Percentiles rank a stretch among this genome's conserved stretches.
phyloP scores from a whole-genome alignment of 768 basidiomycete genomes.

The Hygrophorus pudorinus region DNA sequence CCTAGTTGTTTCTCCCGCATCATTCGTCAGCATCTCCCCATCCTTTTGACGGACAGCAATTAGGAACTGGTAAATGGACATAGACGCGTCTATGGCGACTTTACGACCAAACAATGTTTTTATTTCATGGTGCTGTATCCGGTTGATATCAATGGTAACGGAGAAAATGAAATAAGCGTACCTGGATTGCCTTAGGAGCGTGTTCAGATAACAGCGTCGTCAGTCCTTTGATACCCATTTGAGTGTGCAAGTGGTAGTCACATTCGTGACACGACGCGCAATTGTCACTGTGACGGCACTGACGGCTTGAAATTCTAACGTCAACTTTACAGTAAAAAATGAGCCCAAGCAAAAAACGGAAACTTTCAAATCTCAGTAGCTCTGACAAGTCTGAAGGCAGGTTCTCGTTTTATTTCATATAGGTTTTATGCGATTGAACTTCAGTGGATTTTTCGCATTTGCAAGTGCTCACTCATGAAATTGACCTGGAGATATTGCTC shows the following conservation, averaged over 20 bases:
- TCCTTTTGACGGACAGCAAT: slow-evolving; percentile 96
- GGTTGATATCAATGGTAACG: not conserved
- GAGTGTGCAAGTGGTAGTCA: no score
- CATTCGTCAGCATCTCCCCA: slow-evolving; percentile 93
- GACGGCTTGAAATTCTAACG: no score
- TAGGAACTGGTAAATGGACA: slow-evolving; percentile 96
- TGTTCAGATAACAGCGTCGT: slow-evolving; percentile 84
- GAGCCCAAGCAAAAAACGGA: slow-evolving; percentile 8
- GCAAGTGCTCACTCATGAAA: slow-evolving; percentile 17
- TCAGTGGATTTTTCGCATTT: slow-evolving; percentile 14
- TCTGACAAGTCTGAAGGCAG: not conserved
- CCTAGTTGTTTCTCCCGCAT: slow-evolving; percentile 92
- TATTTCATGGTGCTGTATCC: slow-evolving; percentile 75
- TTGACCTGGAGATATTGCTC: slow-evolving; percentile 38
- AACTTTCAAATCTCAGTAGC: not conserved
- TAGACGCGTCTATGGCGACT: slow-evolving; percentile 97
- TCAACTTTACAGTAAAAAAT: no score
- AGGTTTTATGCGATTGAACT: not conserved
- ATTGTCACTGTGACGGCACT: no score
- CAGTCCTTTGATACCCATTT: slow-evolving; percentile 93
- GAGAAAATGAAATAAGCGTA: not conserved
- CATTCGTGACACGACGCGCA: no score
- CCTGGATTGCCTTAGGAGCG: slow-evolving; percentile 70
- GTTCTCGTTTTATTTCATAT: not conserved
- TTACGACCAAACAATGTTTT: slow-evolving; percentile 97